Evolutionary conservation across 2,329 filamentous ascomycete species (phyloP), one percentile per base, ranked within the genome.

Genomic region (Cordyceps tenuipes): DNA sequence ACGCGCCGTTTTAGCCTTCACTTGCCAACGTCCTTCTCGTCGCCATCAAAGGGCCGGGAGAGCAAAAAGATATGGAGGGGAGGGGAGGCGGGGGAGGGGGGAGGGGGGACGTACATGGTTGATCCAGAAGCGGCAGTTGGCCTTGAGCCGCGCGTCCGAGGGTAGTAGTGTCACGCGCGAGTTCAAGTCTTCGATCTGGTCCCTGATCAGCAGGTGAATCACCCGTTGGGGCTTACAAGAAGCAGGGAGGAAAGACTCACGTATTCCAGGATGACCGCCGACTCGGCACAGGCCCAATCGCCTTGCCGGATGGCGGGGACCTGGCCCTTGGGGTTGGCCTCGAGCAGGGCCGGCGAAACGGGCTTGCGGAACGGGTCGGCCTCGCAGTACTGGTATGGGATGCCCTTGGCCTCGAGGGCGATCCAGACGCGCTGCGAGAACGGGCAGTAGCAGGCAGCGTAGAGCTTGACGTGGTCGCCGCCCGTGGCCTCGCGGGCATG

Each of bases 391-490:
- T 95, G 89, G 69, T 96, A 96, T 43, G 82, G 76, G 9, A 94
- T 79, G 19, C 83, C 81, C 70, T 94, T 94, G 66, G 86, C 79
- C 71, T 96, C 90, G 41, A 96, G 79, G 1, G 90, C 88, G 64
- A 96, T 94, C 91, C 91, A 96, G 29, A 94, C 88, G 19, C 90
- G 84, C 70, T 95, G 90, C 1, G 91, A 90, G 69, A 93, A 94
- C 29, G 90, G 90, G 68, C 91, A 95, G 71, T 91, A 94, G 70
- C 89, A 92, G 66, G 87, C 88, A 31, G 89, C 89, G 69, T 88
- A 95, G 2, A 96, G 77, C 72, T 91, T 92, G 54, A 95, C 72
- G 8, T 87, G 82, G 63, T 82, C 77, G 6, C 90, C 87, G 62
- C 82, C 82, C 62, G 82, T 15, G 39, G 36, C 77, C 6, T 91